Conservation (phyloP, 2,329 filamentous ascomycete genomes). For the Colletotrichum noveboracense region DNA sequence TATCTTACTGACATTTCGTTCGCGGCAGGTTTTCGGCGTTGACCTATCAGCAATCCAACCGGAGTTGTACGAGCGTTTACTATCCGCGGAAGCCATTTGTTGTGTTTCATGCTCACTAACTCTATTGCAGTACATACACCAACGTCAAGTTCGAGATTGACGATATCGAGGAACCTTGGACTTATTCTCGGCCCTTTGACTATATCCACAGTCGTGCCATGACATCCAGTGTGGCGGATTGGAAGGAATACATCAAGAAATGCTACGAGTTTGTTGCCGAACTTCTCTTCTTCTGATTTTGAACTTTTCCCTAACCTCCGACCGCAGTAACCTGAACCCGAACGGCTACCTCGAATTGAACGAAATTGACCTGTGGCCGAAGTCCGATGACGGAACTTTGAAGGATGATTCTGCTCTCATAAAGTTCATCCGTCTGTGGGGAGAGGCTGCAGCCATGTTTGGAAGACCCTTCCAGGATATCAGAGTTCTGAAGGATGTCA, state of each 20-base stretch:
- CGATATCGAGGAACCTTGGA: slow-evolving; percentile 46
- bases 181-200: slow-evolving; percentile 41
- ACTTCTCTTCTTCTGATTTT: no score
- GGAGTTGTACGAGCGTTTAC: slow-evolving; percentile 26
- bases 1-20: background rate
- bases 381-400: slow-evolving; percentile 48
- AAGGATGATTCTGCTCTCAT: slow-evolving; percentile 25
- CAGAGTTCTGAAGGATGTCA: slow-evolving; percentile 35
- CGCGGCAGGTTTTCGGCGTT: slow-evolving; percentile 36
- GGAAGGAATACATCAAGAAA: slow-evolving; percentile 39
- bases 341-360: slow-evolving; percentile 49
- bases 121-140: no score
- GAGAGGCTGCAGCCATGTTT: slow-evolving; percentile 32
- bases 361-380: slow-evolving; percentile 42
- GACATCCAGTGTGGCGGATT: slow-evolving; percentile 36
- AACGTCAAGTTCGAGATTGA: slow-evolving; percentile 48
- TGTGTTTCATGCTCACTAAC: no score
- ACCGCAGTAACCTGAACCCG: slow-evolving; percentile 34
- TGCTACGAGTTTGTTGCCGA: slow-evolving; percentile 30
- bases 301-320: no score
- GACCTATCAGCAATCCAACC: slow-evolving; percentile 48
- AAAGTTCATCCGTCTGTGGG: slow-evolving; percentile 34
- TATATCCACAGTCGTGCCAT: slow-evolving; percentile 44
- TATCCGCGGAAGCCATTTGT: no score
- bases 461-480: slow-evolving; percentile 32